phyloP scores from a whole-genome alignment of 2,329 filamentous ascomycete species.

The Acarospora socialis region DNA sequence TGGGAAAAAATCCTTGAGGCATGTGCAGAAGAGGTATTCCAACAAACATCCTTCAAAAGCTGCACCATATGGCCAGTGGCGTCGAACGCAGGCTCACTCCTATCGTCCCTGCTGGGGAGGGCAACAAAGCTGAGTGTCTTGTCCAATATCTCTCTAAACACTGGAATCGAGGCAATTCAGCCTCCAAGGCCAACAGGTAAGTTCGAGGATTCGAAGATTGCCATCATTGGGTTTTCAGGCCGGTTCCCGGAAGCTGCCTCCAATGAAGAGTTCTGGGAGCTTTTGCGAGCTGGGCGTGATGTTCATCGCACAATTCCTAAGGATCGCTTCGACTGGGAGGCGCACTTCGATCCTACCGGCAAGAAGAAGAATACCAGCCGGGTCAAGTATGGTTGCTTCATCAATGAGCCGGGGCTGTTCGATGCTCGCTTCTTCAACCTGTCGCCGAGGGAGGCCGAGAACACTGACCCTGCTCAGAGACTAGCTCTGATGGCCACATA shows the following conservation, averaged over 20 bases:
- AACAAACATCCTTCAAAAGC: not conserved
- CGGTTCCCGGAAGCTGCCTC: not conserved
- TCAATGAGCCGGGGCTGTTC: slow-evolving; percentile 25
- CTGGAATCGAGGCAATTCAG: not conserved
- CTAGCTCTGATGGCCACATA: slow-evolving; percentile 13
- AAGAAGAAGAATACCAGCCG: slow-evolving; percentile 21
- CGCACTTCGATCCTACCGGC: slow-evolving; percentile 22
- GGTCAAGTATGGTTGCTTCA: slow-evolving; percentile 24
- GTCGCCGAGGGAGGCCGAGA: slow-evolving; percentile 16
- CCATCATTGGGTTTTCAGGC: slow-evolving; percentile 1
- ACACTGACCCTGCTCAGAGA: slow-evolving; percentile 12
- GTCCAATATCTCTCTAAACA: not conserved
- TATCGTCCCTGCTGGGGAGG: not conserved
- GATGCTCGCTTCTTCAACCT: slow-evolving; percentile 29
- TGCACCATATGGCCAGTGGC: slow-evolving; percentile 1
- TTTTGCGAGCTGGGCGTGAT: slow-evolving; percentile 18
- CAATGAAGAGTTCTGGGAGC: not conserved
- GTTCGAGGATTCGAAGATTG: slow-evolving; percentile 10
- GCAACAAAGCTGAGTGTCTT: not conserved
- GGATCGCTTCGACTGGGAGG: slow-evolving; percentile 22
- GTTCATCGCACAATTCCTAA: slow-evolving; percentile 18
- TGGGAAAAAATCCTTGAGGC: slow-evolving; percentile 7
- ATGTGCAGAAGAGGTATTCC: not conserved
- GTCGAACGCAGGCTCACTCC: slow-evolving; percentile 2
- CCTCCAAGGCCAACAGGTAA: not conserved